A percentile compares a stretch with the other conserved stretches of the same genome.
Evolutionary conservation across 805 yeast species (phyloP).

Genomic region (Candida maris): DNA sequence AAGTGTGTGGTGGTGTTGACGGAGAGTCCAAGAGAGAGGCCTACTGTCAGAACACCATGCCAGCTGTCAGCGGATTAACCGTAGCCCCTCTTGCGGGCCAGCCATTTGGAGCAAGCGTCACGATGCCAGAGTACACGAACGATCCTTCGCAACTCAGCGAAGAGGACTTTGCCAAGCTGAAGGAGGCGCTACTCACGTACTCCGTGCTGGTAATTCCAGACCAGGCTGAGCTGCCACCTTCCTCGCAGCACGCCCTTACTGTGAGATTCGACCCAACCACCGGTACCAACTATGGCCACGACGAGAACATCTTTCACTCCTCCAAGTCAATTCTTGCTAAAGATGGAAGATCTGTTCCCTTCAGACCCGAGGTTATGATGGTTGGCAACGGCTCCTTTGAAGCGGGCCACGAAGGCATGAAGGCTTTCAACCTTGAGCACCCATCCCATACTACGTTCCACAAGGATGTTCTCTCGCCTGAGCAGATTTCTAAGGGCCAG

Average conservation of each 20-base stretch:
- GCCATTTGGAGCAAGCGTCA: slow-evolving; percentile 67
- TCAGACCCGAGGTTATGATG: slow-evolving; percentile 86
- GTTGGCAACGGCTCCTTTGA: slow-evolving; percentile 77
- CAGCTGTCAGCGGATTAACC: slow-evolving; percentile 25
- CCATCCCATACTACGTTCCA: slow-evolving; percentile 85
- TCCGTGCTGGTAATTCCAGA: slow-evolving; percentile 73
- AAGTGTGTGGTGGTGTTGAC: too few species aligned
- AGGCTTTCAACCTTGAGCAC: slow-evolving; percentile 62
- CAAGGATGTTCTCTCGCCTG: slow-evolving; percentile 57
- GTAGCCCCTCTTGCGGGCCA: slow-evolving; percentile 46
- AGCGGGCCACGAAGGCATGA: slow-evolving; percentile 37
- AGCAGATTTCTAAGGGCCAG: slow-evolving; percentile 56
- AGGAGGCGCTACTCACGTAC: slow-evolving; percentile 61
- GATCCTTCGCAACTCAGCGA: slow-evolving; percentile 71
- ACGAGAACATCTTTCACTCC: slow-evolving; percentile 65
- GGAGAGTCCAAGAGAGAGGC: too few species aligned
- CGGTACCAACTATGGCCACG: slow-evolving; percentile 75
- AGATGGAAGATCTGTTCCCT: slow-evolving; percentile 77
- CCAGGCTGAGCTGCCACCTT: slow-evolving; percentile 65
- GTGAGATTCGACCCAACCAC: slow-evolving; percentile 74
- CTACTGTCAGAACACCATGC: too few species aligned
- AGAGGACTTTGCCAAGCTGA: slow-evolving; percentile 58
- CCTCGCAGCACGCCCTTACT: slow-evolving; percentile 73
- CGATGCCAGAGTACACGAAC: slow-evolving; percentile 62
- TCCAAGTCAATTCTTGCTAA: slow-evolving; percentile 65